phyloP scores from a whole-genome alignment of 2,329 filamentous ascomycete genomes.

The Fonsecaea erecta region DNA sequence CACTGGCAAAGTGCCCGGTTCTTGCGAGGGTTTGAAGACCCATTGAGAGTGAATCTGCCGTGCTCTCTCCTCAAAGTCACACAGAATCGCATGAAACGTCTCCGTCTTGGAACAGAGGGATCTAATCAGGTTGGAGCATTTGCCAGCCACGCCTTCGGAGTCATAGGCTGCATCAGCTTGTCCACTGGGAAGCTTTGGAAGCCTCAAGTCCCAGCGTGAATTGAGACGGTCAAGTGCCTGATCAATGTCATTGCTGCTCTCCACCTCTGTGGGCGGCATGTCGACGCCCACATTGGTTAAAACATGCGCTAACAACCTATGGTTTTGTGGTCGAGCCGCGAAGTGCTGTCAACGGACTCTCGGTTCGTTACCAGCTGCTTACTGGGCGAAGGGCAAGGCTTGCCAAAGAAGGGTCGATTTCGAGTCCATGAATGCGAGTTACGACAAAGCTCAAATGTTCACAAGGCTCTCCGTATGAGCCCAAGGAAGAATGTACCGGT shows the following conservation, averaged over 20 bases:
- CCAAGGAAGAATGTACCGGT: background rate
- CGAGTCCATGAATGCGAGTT: background rate
- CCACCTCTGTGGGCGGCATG: constrained; percentile 26
- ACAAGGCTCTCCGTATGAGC: background rate
- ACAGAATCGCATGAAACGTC: constrained; percentile 38
- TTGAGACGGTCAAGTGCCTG: constrained; percentile 44
- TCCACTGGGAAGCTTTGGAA: constrained; percentile 37
- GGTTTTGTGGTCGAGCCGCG: background rate
- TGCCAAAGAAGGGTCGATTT: background rate
- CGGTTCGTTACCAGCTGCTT: background rate
- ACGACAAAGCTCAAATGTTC: background rate
- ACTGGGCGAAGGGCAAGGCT: background rate
- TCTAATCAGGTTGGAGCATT: constrained; percentile 40
- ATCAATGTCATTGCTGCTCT: constrained; percentile 29
- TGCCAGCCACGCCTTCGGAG: constrained; percentile 31
- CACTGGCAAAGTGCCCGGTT: constrained; percentile 38
- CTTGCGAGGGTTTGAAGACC: constrained; percentile 40
- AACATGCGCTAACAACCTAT: background rate
- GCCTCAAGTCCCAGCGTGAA: constrained; percentile 42
- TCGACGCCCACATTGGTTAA: background rate
- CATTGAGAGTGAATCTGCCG: constrained; percentile 32
- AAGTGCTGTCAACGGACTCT: background rate
- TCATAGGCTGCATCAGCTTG: constrained; percentile 29
- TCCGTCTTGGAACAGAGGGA: constrained; percentile 41
- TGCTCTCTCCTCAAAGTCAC: constrained; percentile 44